Conservation (phyloP, 345 rosid genomes). For the Passiflora organensis region DNA sequence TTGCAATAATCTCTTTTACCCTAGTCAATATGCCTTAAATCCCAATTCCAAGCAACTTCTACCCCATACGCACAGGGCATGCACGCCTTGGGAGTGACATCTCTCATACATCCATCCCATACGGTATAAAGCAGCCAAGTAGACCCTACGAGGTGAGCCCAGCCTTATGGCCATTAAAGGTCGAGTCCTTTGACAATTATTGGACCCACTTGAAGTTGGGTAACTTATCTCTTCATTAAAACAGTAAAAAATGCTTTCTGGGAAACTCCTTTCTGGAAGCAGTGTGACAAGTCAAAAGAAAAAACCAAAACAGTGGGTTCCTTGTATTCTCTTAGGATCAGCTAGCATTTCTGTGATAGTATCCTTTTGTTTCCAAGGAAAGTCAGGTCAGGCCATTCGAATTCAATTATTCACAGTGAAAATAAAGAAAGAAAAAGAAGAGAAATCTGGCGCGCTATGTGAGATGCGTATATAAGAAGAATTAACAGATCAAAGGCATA, state of each 20-base stretch:
- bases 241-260: slow-evolving; percentile 10
- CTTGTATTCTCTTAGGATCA: too few relatives aligned
- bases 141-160: slow-evolving; percentile 19
- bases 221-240: slow-evolving; percentile 1
- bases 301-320: too few relatives aligned
- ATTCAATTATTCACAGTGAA: slow-evolving; percentile 7
- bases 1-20: too few relatives aligned
- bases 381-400: too few relatives aligned
- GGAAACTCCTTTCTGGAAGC: too few relatives aligned
- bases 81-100: neutral
- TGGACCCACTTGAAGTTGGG: slow-evolving; percentile 9
- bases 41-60: too few relatives aligned
- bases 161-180: slow-evolving; percentile 17
- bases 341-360: too few relatives aligned
- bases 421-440: too few relatives aligned
- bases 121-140: slow-evolving; percentile 44
- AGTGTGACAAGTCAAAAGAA: too few relatives aligned
- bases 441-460: neutral
- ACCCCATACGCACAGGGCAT: slow-evolving; percentile 52
- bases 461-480: neutral
- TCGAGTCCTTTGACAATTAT: slow-evolving; percentile 16
- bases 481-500: neutral
- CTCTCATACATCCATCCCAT: slow-evolving; percentile 20
- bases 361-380: too few relatives aligned
- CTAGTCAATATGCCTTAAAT: too few relatives aligned